These are phyloP conservation scores for Penicillium sp. DNA, from an alignment of 2,329 filamentous ascomycete genomes.

Conservation along the genomic window DNA sequence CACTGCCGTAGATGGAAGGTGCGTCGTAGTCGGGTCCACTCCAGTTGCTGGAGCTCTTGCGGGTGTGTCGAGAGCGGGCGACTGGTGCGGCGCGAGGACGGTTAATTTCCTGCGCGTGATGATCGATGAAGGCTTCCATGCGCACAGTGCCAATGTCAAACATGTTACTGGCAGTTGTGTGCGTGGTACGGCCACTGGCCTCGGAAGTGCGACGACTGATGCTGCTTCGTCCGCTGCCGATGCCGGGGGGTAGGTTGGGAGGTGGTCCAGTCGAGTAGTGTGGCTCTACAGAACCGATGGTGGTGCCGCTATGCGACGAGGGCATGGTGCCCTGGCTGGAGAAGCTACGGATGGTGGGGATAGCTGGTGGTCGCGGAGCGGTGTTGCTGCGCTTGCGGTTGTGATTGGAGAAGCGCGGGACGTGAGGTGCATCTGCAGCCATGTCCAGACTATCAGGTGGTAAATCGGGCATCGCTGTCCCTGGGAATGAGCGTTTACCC, in stretches of 20 bases:
- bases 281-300: constrained; percentile 60
- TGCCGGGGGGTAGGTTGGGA: constrained; percentile 24
- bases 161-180: constrained; percentile 56
- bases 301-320: constrained; percentile 53
- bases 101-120: constrained; percentile 33
- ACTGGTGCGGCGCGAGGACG: constrained; percentile 21
- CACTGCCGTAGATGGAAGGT: constrained; percentile 36
- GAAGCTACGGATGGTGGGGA: constrained; percentile 73
- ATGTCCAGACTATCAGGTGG: constrained; percentile 29
- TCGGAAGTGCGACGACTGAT: constrained; percentile 55
- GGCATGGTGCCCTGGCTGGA: constrained; percentile 49
- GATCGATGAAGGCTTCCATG: constrained; percentile 93
- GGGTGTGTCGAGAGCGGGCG: constrained; percentile 23
- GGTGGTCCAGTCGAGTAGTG: constrained; percentile 39
- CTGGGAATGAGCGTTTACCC: constrained; percentile 41
- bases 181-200: constrained; percentile 47
- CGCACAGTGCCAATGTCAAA: constrained; percentile 89
- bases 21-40: constrained; percentile 35
- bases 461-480: constrained; percentile 34
- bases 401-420: constrained; percentile 59
- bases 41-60: constrained; percentile 35
- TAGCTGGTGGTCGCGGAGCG: constrained; percentile 57
- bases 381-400: constrained; percentile 88
- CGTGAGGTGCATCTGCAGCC: constrained; percentile 51
- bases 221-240: constrained; percentile 40